A percentile compares a stretch with the other conserved stretches of the same genome.
Conservation (phyloP, 768 basidiomycete species). For the Polyporus arcularius region DNA sequence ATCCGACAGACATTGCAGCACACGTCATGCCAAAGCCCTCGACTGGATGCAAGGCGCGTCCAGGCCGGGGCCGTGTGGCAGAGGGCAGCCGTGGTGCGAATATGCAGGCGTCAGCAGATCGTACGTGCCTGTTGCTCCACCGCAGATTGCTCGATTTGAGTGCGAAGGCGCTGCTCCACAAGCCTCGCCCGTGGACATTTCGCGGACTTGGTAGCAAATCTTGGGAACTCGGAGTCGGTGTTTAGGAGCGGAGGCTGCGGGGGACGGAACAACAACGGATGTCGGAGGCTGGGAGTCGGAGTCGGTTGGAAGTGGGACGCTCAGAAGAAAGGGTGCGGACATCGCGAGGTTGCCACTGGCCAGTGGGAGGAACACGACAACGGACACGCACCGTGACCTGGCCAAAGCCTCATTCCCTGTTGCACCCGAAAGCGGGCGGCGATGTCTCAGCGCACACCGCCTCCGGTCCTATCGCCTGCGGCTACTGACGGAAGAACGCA, state of each 20-base stretch:
- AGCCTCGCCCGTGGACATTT: neutral
- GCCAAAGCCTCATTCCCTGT: slow-evolving; percentile 12
- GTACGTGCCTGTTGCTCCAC: neutral
- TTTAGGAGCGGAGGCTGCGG: neutral
- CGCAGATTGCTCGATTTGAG: neutral
- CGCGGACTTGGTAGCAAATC: neutral
- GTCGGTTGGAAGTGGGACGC: neutral
- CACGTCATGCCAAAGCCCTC: neutral
- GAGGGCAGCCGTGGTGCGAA: neutral
- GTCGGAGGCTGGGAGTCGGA: neutral
- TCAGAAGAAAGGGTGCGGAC: neutral
- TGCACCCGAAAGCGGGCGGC: slow-evolving; percentile 6
- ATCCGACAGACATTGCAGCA: neutral
- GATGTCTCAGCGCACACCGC: slow-evolving; percentile 4
- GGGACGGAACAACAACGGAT: neutral
- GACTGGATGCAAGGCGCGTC: neutral
- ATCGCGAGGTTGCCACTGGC: neutral
- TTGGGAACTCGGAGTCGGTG: neutral
- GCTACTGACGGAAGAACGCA: slow-evolving; percentile 1
- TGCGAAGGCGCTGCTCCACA: neutral
- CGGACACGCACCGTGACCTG: neutral
- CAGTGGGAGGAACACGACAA: neutral
- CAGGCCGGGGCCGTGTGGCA: slow-evolving; percentile 1
- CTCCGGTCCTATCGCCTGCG: slow-evolving; percentile 8
- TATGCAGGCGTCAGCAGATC: neutral